Evolutionary conservation across 805 yeast species (phyloP), one percentile per base, ranked within the genome.

Genomic region (Saccharomycopsis guyanensis): DNA sequence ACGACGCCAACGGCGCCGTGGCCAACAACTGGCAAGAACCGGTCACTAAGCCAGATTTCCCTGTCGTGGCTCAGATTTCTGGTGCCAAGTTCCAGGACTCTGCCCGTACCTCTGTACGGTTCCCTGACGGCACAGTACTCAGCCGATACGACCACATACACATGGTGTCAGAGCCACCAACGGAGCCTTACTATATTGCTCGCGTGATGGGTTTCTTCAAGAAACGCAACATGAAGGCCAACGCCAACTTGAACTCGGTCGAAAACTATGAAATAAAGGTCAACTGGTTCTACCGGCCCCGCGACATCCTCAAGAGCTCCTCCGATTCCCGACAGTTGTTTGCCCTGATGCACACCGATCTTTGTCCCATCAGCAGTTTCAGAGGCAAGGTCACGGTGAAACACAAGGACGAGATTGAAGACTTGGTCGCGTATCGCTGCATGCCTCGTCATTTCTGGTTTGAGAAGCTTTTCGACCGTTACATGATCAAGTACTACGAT

Each of bases 121-220:
- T 56, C 20, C 48, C 43, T 29, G 51, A 55, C 27, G 62, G 61
- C 40, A 20, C 47, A 22, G 32, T 35, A 2, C 54, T 54, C 38
- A 53, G 38, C 7, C 37, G 57, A 35, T 57, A 65, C 44, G 95
- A 88, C 47, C 78, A 71, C 49, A 81, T 88, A 7, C 88, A 84
- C 59, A 78, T 89, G 79, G 72, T 89, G 10, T 78, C 93, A 52
- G 96, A 87, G 61, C 96, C 96, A 1, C 87, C 96, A 0, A 93
- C 95, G 2, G 96, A 87, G 56, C 97, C 97, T 0, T 93, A 84
- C 66, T 86, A 87, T 57, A 75, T 93, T 38, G 97, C 94, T 1
- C 70, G 91, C 36, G 72, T 91, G 34, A 75, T 86, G 70, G 93
- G 89, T 13, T 86, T 88, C 54, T 70, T 69, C 2, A 61, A 62